Base-by-base conservation (phyloP, 441 rosid genomes). In the Biscutella laevigata region DNA sequence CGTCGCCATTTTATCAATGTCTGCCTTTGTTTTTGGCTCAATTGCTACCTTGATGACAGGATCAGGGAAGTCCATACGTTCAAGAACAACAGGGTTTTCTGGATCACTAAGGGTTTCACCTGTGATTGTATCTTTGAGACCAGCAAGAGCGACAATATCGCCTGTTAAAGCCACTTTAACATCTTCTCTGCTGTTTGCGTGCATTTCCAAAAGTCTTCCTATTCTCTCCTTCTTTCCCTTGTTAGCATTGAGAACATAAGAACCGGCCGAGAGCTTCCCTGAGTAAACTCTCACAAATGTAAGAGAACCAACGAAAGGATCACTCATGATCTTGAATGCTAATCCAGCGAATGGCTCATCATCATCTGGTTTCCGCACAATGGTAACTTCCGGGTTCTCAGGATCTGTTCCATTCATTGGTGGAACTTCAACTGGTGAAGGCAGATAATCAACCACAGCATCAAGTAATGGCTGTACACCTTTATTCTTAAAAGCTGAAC, bases 11-110 rank as follows among this genome's bases (percentile, higher is more conserved):
- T 81, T 91, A 69, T 88, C 95, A 6, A 85, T 64, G 56, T 88
- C 95, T 6, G 96, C 96, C 79, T 91, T 91, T 16, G 96, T 88
- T 76, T 88, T 88, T 28, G 96, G 95, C 69, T 91, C 98, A 45
- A 91, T 91, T 3, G 96, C 95, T 36, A 91, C 91, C 77, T 91
- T 91, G 53, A 91, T 91, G 55, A 91, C 96, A 17, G 94, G 96
- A 72, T 91, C 95, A 16, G 96, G 98, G 79, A 91, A 88, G 74
- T 91, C 95, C 98, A 87, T 91, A 36, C 94, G 75, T 68, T 91
- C 96, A 35, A 91, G 96, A 39, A 88, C 77, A 36, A 91, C 68
- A 0, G 88, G 95, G 63, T 62, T 65, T 20, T 87, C 95, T 2
- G 94, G 64, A 61, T 88, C 95, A 35, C 79, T 74, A 9, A 87